These are phyloP conservation scores for Linnemannia hyalina DNA, from an alignment of 192 early-diverging fungal genomes.

Conservation along the genomic window DNA sequence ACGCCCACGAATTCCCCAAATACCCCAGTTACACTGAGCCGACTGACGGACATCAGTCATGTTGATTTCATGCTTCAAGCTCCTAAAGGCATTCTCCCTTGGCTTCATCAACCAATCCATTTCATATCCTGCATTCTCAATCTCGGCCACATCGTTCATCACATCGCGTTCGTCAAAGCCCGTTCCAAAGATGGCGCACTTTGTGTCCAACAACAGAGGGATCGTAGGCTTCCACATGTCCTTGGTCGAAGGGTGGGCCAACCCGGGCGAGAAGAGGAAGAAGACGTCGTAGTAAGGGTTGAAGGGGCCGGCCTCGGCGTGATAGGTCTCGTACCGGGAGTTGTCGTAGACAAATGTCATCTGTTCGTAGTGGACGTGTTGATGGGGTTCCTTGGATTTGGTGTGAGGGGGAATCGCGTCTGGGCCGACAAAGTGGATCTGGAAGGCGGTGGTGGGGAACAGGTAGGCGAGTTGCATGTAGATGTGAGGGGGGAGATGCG, in stretches of 20 bases:
- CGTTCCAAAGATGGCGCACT: constrained; percentile 84
- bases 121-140: constrained; percentile 56
- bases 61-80: constrained; percentile 81
- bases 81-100: constrained; percentile 73
- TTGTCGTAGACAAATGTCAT: constrained; percentile 79
- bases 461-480: constrained; percentile 80
- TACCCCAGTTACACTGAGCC: constrained; percentile 83
- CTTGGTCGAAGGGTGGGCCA: constrained; percentile 72
- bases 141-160: constrained; percentile 65
- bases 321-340: constrained; percentile 73
- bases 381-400: constrained; percentile 42
- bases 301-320: constrained; percentile 70
- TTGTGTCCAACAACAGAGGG: constrained; percentile 76
- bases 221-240: constrained; percentile 76
- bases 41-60: constrained; percentile 77
- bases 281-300: constrained; percentile 85
- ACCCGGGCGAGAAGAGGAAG: constrained; percentile 84
- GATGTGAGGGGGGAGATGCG: constrained; percentile 80
- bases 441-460: constrained; percentile 79
- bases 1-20: constrained; percentile 85
- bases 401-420: constrained; percentile 70
- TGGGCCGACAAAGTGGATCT: constrained; percentile 86
- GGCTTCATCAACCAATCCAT: constrained; percentile 84
- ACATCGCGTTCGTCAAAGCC: constrained; percentile 82
- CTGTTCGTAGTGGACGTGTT: constrained; percentile 64